A percentile compares a stretch with the other conserved stretches of the same genome.
phyloP scores from a whole-genome alignment of 768 basidiomycete genomes.

The Royoungia palumana region DNA sequence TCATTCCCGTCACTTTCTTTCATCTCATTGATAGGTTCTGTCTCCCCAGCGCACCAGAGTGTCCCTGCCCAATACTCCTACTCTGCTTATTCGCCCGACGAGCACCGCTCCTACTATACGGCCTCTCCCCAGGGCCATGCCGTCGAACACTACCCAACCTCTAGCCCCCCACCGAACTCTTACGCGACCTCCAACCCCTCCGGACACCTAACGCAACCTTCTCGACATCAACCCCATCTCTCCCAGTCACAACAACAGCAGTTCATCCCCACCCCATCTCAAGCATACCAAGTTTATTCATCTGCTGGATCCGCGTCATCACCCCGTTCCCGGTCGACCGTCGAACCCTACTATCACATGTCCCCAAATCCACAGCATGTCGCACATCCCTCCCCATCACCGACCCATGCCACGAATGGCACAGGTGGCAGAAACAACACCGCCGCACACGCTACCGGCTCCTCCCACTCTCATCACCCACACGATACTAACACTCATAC shows the following conservation, averaged over 20 bases:
- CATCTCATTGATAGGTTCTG: conserved; percentile 5
- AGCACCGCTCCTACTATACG: conserved; percentile 26
- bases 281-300: conserved; percentile 37
- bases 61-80: conserved; percentile 17
- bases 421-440: conserved; percentile 12
- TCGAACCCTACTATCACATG: conserved; percentile 41
- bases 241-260: conserved; percentile 24
- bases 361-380: conserved; percentile 36
- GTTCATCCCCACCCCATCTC: conserved; percentile 51
- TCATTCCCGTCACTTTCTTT: conserved; percentile 11
- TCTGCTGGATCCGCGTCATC: conserved; percentile 26
- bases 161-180: conserved; percentile 18
- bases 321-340: conserved; percentile 27
- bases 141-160: conserved; percentile 21
- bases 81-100: conserved; percentile 20
- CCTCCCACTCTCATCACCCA: conserved; percentile 5
- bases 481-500: conserved; percentile 9
- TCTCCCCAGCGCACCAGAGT: conserved; percentile 21
- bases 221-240: conserved; percentile 16
- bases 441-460: conserved; percentile 4
- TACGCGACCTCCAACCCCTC: conserved; percentile 21
- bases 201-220: conserved; percentile 13
- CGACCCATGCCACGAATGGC: conserved; percentile 8
- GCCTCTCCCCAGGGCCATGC: conserved; percentile 13
- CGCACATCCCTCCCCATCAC: conserved; percentile 13